Conservation (phyloP, 257 asterid species). For the Cynanchum wilfordii region DNA sequence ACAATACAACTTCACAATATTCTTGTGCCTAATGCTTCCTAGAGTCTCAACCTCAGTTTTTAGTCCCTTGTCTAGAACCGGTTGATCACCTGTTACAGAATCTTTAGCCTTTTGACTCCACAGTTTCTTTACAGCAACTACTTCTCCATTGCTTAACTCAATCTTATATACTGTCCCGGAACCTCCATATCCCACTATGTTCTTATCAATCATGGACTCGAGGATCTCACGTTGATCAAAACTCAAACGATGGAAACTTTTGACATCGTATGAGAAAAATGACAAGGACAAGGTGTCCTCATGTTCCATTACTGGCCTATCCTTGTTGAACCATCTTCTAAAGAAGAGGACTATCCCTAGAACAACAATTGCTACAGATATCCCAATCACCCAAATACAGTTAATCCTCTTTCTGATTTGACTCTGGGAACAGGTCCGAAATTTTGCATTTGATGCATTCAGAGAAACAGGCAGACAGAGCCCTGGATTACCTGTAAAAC, state of each 20-base stretch:
- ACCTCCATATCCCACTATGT: conserved; percentile 95
- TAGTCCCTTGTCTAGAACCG: conserved; percentile 55
- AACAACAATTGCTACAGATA: conserved; percentile 41
- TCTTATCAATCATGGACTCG: conserved; percentile 74
- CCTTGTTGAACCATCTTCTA: conserved; percentile 45
- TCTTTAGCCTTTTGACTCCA: conserved; percentile 65
- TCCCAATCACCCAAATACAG: conserved; percentile 49
- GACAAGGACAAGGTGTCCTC: conserved; percentile 55
- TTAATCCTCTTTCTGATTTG: conserved; percentile 33
- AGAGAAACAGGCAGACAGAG: conserved; percentile 46
- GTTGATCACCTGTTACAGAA: conserved; percentile 28
- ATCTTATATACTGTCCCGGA: conserved; percentile 84
- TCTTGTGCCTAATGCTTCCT: conserved; percentile 91
- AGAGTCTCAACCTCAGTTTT: conserved; percentile 86
- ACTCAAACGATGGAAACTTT: conserved; percentile 72
- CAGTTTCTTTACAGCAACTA: conserved; percentile 77
- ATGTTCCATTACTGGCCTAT: conserved; percentile 28
- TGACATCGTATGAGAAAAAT: conserved; percentile 61
- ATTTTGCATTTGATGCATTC: conserved; percentile 24
- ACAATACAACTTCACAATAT: conserved; percentile 78
- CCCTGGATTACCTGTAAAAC: conserved; percentile 61
- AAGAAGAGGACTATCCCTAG: conserved; percentile 48
- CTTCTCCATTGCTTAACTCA: conserved; percentile 60
- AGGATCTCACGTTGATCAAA: conserved; percentile 73
- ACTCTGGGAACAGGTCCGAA: conserved; percentile 37